Base-by-base conservation (phyloP, 148 eudicot species). In the Agrostemma githago region DNA sequence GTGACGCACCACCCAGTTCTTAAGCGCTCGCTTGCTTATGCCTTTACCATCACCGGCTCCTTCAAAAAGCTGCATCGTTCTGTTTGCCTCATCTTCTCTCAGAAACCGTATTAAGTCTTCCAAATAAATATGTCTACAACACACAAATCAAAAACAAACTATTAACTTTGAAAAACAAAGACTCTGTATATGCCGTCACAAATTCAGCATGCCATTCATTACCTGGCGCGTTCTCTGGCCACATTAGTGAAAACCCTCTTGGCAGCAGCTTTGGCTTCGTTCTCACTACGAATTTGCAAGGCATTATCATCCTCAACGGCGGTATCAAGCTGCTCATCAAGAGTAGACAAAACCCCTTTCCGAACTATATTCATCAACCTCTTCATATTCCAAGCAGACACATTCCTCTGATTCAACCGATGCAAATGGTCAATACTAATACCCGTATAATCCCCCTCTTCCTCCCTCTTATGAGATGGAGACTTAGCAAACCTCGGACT, bases 351-450 rank as follows among this genome's bases (percentile, higher is more conserved):
- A 15, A 81, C 84, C 26, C 97, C 97, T n/a, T 85, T 85, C n/a
- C 97, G 74, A n/a, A 87, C 89, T 62, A 78, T 86, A 63, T 87
- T 94, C 84, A 89, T 86, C 87, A 94, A 73, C 86, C 91, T 84
- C 85, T 91, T 94, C 98, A 94, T 94, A 67, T 91, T 94, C 98
- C 98, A 94, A 37, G 98, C 98, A 0, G 98, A 94, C 12, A 94
- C 77, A 68, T 94, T 94, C 81, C 87, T 88, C 80, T 89, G 97
- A 78, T 89, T 91, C 82, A 89, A 66, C 78, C 95, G 77, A 21
- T 94, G 92, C 80, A 94, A 63, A 43, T 88, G 95, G 62, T 93
- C 98, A 20, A 93, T 91, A 8, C 88, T 84, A 39, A 94, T 91
- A 46, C 89, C 95, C 0, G 39, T 66, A n/a, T 74, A 74, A 19